Percentiles rank a stretch among this genome's conserved stretches.
phyloP scores from a whole-genome alignment of 805 yeast genomes.

The Suhomyces vadensis region DNA sequence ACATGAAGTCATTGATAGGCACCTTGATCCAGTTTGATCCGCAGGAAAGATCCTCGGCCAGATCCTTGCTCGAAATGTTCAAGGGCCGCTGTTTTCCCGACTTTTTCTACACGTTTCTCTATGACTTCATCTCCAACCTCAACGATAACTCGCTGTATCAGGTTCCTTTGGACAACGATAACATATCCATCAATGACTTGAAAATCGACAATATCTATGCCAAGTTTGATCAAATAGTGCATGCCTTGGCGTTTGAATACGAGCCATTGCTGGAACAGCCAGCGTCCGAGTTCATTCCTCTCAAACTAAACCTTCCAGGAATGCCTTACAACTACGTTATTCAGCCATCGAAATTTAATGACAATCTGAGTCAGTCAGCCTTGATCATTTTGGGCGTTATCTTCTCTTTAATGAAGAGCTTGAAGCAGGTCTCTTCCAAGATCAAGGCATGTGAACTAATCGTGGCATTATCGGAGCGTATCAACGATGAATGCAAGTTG shows the following conservation, averaged over 20 bases:
- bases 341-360: conserved; percentile 20
- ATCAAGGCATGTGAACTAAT: conserved; percentile 75
- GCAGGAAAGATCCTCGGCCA: conserved; percentile 53
- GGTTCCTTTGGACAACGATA: conserved; percentile 16
- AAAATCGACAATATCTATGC: conserved; percentile 60
- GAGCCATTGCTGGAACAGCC: conserved; percentile 5
- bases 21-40: conserved; percentile 72
- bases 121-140: conserved; percentile 55
- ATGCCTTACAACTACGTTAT: conserved; percentile 47
- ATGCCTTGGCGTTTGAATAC: conserved; percentile 26
- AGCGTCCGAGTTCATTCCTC: conserved; percentile 27
- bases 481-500: conserved; percentile 79
- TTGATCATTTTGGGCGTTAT: conserved; percentile 59
- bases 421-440: conserved; percentile 59
- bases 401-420: conserved; percentile 60
- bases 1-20: conserved; percentile 54
- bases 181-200: conserved; percentile 34
- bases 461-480: conserved; percentile 69
- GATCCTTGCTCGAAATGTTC: conserved; percentile 51
- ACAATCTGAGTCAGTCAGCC: conserved; percentile 46
- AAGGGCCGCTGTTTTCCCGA: conserved; percentile 60
- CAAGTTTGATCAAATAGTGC: conserved; percentile 51
- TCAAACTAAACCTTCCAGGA: conserved; percentile 53
- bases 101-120: conserved; percentile 65
- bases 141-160: conserved; percentile 24